A percentile compares a stretch with the other conserved stretches of the same genome.
Conservation (phyloP, 805 yeast genomes). For the Candida vaughaniae region DNA sequence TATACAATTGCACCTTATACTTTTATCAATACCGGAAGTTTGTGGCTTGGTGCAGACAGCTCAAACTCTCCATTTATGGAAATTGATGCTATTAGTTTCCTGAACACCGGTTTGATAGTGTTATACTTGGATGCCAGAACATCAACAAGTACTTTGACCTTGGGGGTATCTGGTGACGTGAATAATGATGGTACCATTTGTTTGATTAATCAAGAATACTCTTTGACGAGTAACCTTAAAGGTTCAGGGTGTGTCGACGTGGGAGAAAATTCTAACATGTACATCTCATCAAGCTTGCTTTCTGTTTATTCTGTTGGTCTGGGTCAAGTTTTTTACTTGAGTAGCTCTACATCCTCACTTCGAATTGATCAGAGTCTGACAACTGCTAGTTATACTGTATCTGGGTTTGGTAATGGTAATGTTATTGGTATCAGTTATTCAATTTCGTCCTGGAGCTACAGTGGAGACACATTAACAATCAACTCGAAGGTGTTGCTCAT, state of each 20-base stretch:
- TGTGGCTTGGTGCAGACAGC: slow-evolving; percentile 16
- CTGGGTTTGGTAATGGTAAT: slow-evolving; percentile 24
- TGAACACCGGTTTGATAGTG: slow-evolving; percentile 14
- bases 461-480: background rate
- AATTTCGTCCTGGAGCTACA: slow-evolving; percentile 3
- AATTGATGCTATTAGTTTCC: slow-evolving; percentile 12
- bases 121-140: slow-evolving; percentile 13
- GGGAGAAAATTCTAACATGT: slow-evolving; percentile 10
- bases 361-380: background rate
- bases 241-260: slow-evolving; percentile 26
- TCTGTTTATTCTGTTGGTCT: slow-evolving; percentile 6
- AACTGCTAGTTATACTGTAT: slow-evolving; percentile 13
- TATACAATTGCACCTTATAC: slow-evolving; percentile 8
- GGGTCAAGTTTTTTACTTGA: slow-evolving; percentile 1
- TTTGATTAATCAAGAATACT: slow-evolving; percentile 16
- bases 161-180: slow-evolving; percentile 12
- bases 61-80: slow-evolving; percentile 13
- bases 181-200: slow-evolving; percentile 27
- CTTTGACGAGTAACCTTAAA: slow-evolving; percentile 15
- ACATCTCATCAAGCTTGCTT: too few species aligned
- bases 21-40: slow-evolving; percentile 17
- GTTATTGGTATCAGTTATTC: slow-evolving; percentile 17
- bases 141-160: slow-evolving; percentile 11
- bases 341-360: slow-evolving; percentile 1
- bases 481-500: background rate